phyloP scores from a whole-genome alignment of 108 stramenopile species.

The Fistulifera pelliculosa region DNA sequence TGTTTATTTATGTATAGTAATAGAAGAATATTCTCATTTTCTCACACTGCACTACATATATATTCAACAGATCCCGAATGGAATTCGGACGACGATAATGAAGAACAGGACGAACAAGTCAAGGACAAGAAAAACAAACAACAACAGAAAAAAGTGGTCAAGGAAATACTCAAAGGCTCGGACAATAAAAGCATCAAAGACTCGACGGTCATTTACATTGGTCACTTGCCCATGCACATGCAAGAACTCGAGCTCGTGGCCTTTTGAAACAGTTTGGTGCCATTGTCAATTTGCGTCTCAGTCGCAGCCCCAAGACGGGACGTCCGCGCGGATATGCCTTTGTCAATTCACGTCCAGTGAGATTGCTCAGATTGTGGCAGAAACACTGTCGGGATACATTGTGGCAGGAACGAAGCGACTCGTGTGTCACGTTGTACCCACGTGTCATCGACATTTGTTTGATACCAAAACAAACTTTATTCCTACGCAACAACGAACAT shows the following conservation, averaged over 20 bases:
- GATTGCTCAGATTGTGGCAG: conserved; percentile 87
- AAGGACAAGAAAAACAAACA: conserved; percentile 1
- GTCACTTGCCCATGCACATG: conserved; percentile 91
- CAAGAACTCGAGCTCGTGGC: conserved; percentile 84
- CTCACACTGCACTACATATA: no score
- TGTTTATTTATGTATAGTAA: no score
- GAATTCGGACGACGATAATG: conserved; percentile 47
- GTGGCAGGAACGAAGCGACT: conserved; percentile 77
- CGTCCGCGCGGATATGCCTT: conserved; percentile 88
- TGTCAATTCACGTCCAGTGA: conserved; percentile 79
- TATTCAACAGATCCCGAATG: conserved; percentile 36
- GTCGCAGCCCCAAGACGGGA: conserved; percentile 81
- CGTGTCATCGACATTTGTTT: conserved; percentile 24
- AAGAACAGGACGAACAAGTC: background rate
- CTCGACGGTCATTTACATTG: conserved; percentile 85
- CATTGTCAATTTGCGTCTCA: conserved; percentile 68
- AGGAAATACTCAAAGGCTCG: conserved; percentile 3
- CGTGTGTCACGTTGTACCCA: conserved; percentile 82
- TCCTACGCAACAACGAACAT: conserved; percentile 21
- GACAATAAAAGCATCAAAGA: conserved; percentile 23
- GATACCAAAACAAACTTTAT: conserved; percentile 27
- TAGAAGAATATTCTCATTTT: no score
- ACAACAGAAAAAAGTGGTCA: conserved; percentile 3
- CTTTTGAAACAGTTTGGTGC: conserved; percentile 95
- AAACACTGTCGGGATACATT: conserved; percentile 93